A percentile compares a stretch with the other conserved stretches of the same genome.
phyloP scores from a whole-genome alignment of 805 yeast species.

The Sungouiozyma ichnusensis region DNA sequence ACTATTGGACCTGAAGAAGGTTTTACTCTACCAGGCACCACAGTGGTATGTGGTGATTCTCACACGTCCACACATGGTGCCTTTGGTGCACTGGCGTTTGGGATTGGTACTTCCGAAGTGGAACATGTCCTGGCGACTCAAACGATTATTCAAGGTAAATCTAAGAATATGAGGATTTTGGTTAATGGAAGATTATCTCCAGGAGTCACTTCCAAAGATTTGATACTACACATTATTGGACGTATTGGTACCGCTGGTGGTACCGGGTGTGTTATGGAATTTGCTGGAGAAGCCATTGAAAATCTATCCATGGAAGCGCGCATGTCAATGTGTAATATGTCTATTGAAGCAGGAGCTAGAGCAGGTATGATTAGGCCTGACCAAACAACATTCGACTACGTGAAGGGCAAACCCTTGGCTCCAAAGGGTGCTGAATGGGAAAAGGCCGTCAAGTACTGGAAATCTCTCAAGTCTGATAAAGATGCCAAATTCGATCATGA shows the following conservation, averaged over 20 bases:
- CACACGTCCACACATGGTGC: slow-evolving; percentile 99
- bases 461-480: slow-evolving; percentile 73
- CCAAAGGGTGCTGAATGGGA: slow-evolving; percentile 94
- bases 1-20: slow-evolving; percentile 99
- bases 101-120: slow-evolving; percentile 98
- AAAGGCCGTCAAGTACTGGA: slow-evolving; percentile 88
- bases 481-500: slow-evolving; percentile 86
- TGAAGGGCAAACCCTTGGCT: slow-evolving; percentile 89
- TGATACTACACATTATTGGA: slow-evolving; percentile 89
- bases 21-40: slow-evolving; percentile 95
- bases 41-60: slow-evolving; percentile 98
- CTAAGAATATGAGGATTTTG: slow-evolving; percentile 87
- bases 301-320: slow-evolving; percentile 91
- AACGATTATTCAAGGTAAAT: slow-evolving; percentile 86
- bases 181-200: slow-evolving; percentile 76
- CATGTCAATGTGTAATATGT: slow-evolving; percentile 99
- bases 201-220: slow-evolving; percentile 93
- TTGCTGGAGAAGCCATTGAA: slow-evolving; percentile 91
- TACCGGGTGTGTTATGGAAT: slow-evolving; percentile 93
- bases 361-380: slow-evolving; percentile 99
- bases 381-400: slow-evolving; percentile 74
- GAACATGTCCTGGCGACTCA: slow-evolving; percentile 98
- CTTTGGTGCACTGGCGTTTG: slow-evolving; percentile 93
- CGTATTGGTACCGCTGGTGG: slow-evolving; percentile 99
- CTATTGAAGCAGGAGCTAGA: slow-evolving; percentile 98